A percentile compares a stretch with the other conserved stretches of the same genome.
Conservation (phyloP, 78 protist species). For the Capsaspora owczarzaki region DNA sequence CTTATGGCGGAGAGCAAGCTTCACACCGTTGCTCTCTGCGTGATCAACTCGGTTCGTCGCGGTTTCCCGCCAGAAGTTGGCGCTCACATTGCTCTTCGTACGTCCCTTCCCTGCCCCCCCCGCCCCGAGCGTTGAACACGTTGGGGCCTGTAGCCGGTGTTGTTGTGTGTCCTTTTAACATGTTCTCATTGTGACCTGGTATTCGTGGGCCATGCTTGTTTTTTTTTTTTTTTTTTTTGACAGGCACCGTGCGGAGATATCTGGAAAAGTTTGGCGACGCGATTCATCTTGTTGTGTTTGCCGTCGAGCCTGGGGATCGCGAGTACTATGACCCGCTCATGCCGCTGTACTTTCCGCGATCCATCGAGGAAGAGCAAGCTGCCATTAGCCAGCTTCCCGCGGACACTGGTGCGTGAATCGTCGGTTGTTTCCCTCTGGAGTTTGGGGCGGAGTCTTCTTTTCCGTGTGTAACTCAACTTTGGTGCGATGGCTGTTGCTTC, state of each 20-base stretch:
- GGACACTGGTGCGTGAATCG: constrained; percentile 7
- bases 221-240: not conserved
- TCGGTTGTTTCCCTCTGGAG: not conserved
- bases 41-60: not conserved
- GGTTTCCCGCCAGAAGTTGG: constrained; percentile 12
- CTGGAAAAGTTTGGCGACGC: constrained; percentile 8
- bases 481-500: no score
- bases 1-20: not conserved
- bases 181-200: no score
- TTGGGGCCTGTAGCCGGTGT: no score
- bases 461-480: not conserved
- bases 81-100: constrained; percentile 20
- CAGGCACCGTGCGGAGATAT: constrained; percentile 32
- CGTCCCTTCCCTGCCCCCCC: not conserved
- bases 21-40: constrained; percentile 1
- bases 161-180: no score
- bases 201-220: not conserved
- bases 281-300: constrained; percentile 12
- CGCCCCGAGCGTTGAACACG: no score
- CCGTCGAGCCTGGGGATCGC: not conserved
- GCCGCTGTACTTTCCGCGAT: constrained; percentile 43
- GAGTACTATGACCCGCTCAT: not conserved
- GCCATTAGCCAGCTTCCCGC: not conserved
- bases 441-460: not conserved
- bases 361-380: not conserved